Conservation (phyloP, 106 monocot genomes). For the Dendrobium huoshanense region DNA sequence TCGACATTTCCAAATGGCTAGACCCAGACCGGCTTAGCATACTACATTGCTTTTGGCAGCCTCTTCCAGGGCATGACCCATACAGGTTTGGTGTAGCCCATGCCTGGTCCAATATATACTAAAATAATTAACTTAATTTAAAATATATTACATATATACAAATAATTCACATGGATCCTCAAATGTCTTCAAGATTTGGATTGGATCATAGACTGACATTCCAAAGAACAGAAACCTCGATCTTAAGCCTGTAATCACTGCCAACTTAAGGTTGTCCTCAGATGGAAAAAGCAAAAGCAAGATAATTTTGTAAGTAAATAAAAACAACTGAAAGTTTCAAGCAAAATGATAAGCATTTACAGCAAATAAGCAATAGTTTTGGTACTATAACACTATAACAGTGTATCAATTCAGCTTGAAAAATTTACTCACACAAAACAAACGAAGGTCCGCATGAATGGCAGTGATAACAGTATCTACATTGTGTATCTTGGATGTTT, state of each 20-base stretch:
- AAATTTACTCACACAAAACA: slow-evolving; percentile 52
- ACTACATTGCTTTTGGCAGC: too few species aligned
- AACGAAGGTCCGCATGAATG: slow-evolving; percentile 67
- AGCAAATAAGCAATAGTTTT: not conserved
- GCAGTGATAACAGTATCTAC: slow-evolving; percentile 51
- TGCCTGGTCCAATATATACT: too few species aligned
- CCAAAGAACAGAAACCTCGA: not conserved
- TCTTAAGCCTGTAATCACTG: not conserved
- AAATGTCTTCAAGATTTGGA: not conserved
- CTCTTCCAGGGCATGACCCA: too few species aligned
- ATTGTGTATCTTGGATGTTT: slow-evolving; percentile 48
- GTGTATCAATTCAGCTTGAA: not conserved
- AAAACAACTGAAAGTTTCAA: not conserved
- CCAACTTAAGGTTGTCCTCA: not conserved
- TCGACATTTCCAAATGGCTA: too few species aligned
- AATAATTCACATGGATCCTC: too few species aligned
- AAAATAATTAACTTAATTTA: too few species aligned
- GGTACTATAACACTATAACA: not conserved
- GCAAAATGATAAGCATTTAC: not conserved
- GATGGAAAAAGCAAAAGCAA: not conserved
- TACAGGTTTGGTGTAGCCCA: too few species aligned
- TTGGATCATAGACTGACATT: not conserved
- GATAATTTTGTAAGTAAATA: not conserved
- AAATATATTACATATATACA: too few species aligned
- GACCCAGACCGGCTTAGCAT: too few species aligned